Percentiles rank a stretch among this genome's conserved stretches.
phyloP scores from a whole-genome alignment of 2,329 filamentous ascomycete species.

The Phyllosticta citrichinensis region DNA sequence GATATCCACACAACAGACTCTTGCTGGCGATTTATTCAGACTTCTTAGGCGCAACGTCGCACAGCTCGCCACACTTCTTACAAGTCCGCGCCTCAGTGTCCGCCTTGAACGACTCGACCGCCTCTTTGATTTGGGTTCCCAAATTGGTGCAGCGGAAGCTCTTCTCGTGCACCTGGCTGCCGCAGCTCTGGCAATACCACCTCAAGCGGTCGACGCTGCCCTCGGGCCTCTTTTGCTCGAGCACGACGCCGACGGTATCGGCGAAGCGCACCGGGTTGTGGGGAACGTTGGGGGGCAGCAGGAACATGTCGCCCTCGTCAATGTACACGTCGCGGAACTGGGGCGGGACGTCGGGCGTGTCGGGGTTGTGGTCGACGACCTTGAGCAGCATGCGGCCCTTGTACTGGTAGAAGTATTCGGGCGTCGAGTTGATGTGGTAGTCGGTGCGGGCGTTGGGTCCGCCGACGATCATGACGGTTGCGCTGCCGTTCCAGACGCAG shows the following conservation, averaged over 20 bases:
- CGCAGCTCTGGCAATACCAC: constrained; percentile 78
- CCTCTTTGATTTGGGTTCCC: constrained; percentile 88
- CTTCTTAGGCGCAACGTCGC: constrained; percentile 53
- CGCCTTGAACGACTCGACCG: constrained; percentile 70
- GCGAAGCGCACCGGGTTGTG: constrained; percentile 93
- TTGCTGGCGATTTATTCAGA: constrained; percentile 13
- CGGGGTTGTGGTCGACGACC: constrained; percentile 50
- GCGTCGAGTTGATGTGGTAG: constrained; percentile 95
- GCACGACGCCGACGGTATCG: constrained; percentile 84
- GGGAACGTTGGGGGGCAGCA: constrained; percentile 87
- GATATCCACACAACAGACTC: too few relatives aligned
- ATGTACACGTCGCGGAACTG: constrained; percentile 77
- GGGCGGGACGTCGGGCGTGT: background rate
- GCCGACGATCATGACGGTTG: constrained; percentile 89
- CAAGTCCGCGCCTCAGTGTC: constrained; percentile 65
- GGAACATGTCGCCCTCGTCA: constrained; percentile 85
- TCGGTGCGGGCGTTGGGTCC: constrained; percentile 93
- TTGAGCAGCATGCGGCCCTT: constrained; percentile 89
- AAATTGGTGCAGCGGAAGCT: constrained; percentile 82
- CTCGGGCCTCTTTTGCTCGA: constrained; percentile 72
- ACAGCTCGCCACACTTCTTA: constrained; percentile 63
- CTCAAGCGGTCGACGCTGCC: constrained; percentile 66
- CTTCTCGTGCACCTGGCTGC: constrained; percentile 70
- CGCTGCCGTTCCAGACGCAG: constrained; percentile 80
- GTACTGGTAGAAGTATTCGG: constrained; percentile 98